Evolutionary conservation across 1,284 basidiomycete species (phyloP), one percentile per base, ranked within the genome.

Genomic region (Hypsizygus ulmarius): DNA sequence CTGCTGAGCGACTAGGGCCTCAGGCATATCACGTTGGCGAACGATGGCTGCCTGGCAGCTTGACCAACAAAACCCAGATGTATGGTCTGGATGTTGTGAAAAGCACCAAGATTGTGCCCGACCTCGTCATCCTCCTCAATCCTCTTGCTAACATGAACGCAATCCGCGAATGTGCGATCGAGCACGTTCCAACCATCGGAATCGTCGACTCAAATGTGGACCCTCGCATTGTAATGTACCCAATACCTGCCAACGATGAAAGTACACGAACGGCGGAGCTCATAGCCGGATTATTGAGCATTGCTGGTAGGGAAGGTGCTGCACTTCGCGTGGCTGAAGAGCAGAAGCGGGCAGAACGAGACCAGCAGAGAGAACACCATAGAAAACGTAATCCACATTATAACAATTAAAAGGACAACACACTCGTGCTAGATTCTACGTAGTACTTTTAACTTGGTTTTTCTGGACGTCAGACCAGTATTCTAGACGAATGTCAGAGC

Each of bases 191-290:
- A 0, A 95, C 93, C 0, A 81, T 95, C 54, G 93, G 85, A 21
- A 86, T 99, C 54, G 82, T 95, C 51, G 97, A 99, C 70, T 91
- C 93, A 21, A 93, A 99, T 65, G 90, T 87, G 33, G 97, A 99
- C 69, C 97, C 97, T 4, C 84, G 97, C 14, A 77, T 94, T 30
- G 95, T 99, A 51, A 98, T 97, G 77, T 99, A 98, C 69, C 89
- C 97, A 29, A 97, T 99, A 60, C 96, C 95, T 1, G 95, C 93
- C 32, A 99, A 99, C 68, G 96, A 98, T 71, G 96, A 98, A 70
- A 92, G 86, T 63, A 79, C 88, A 7, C 82, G 94, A 45, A 90
- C 93, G 14, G 89, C 92, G 37, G 95, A 98, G 63, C 74, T 99
- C 29, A 81, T 99, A 53, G 82, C 88, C 2, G 95, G 94, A 18